A percentile compares a stretch with the other conserved stretches of the same genome.
Evolutionary conservation across 1,284 basidiomycete species (phyloP).

Genomic region (Melampsora abietis-canadensis): DNA sequence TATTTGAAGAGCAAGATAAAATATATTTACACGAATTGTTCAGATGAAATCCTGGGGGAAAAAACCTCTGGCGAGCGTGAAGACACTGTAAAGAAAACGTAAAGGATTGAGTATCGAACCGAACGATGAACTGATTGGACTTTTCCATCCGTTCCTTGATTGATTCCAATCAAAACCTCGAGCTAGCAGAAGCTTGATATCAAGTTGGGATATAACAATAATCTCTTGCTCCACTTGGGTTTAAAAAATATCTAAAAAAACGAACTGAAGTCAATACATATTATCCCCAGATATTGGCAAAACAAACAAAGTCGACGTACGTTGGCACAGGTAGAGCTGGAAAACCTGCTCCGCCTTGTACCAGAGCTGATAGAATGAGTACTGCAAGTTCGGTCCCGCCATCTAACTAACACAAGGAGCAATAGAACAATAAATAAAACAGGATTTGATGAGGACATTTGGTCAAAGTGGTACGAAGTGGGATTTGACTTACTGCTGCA

Average conservation of each 20-base stretch:
- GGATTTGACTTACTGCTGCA: constrained; percentile 27
- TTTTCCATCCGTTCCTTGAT: too few relatives aligned
- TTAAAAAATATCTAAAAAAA: constrained; percentile 28
- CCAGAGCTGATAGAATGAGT: constrained; percentile 16
- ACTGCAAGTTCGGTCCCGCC: constrained; percentile 24
- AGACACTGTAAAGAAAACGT: too few relatives aligned
- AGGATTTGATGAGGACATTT: too few relatives aligned
- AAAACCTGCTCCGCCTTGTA: constrained; percentile 32
- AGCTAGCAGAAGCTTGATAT: too few relatives aligned
- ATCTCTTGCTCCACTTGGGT: constrained; percentile 30
- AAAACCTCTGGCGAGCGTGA: too few relatives aligned
- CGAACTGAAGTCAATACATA: neutral
- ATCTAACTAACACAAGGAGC: constrained; percentile 11
- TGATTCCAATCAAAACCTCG: too few relatives aligned
- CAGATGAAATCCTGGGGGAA: too few relatives aligned
- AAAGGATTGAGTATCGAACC: too few relatives aligned
- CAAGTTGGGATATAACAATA: constrained; percentile 20
- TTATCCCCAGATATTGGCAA: neutral
- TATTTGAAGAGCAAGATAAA: too few relatives aligned
- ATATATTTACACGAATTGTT: too few relatives aligned
- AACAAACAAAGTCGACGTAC: neutral
- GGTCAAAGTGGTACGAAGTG: too few relatives aligned
- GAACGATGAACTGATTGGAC: too few relatives aligned
- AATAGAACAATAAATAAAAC: neutral
- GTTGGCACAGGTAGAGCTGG: constrained; percentile 16